Evolutionary conservation across 1,284 basidiomycete species (phyloP).

Genomic region (Sporisorium iseilematis-ciliati): DNA sequence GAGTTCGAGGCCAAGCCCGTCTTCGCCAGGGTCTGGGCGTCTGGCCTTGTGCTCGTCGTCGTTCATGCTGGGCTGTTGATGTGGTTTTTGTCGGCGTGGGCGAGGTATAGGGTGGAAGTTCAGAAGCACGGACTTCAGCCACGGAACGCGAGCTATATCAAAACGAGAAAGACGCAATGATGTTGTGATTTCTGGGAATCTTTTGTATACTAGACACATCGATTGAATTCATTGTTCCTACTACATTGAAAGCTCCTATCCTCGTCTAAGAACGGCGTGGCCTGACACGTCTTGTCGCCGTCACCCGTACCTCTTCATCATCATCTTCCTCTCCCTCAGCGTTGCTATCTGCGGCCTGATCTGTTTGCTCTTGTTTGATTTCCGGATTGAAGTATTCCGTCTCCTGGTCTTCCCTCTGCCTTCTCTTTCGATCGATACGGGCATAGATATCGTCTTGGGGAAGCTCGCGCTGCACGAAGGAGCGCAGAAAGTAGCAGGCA

Average conservation of each 20-base stretch:
- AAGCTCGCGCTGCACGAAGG: neutral
- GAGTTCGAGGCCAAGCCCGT: constrained; percentile 64
- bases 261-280: too few species aligned
- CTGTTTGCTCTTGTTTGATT: neutral
- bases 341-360: too few species aligned
- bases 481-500: constrained; percentile 5
- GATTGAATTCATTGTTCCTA: neutral
- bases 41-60: constrained; percentile 51
- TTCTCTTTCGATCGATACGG: neutral
- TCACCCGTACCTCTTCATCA: too few species aligned
- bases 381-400: too few species aligned
- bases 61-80: constrained; percentile 49
- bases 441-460: neutral
- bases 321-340: too few species aligned
- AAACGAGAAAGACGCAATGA: constrained; percentile 39
- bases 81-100: constrained; percentile 58
- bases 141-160: constrained; percentile 13
- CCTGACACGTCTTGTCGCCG: too few species aligned
- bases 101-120: constrained; percentile 24
- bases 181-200: neutral
- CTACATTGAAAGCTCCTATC: neutral
- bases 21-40: constrained; percentile 59
- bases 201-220: neutral
- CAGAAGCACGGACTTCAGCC: constrained; percentile 32
- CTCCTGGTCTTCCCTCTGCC: neutral